These are phyloP conservation scores for Aspergillus flavus DNA, from an alignment of 2,329 filamentous ascomycete species.

Conservation along the genomic window DNA sequence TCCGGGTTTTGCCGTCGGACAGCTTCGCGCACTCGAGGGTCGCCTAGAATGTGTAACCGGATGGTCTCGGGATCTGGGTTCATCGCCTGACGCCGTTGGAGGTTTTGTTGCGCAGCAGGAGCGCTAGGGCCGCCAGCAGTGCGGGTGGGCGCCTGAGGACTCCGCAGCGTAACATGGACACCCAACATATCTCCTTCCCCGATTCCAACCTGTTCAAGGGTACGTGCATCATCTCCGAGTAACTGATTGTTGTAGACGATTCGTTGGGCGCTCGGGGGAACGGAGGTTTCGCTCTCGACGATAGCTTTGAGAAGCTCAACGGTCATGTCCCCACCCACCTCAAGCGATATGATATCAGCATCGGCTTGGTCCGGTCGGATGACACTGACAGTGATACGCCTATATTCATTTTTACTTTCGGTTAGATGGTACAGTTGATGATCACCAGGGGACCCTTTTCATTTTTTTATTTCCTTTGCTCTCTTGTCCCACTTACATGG, in stretches of 20 bases:
- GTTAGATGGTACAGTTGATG: neutral
- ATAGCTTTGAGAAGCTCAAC: conserved; percentile 83
- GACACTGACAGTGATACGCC: conserved; percentile 86
- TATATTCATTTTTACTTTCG: conserved; percentile 39
- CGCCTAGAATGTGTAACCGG: conserved; percentile 78
- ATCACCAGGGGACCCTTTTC: conserved; percentile 3
- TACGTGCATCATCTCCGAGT: conserved; percentile 75
- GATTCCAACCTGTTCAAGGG: conserved; percentile 78
- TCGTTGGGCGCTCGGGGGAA: conserved; percentile 73
- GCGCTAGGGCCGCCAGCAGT: conserved; percentile 31
- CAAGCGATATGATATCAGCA: conserved; percentile 76
- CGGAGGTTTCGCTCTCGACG: conserved; percentile 79
- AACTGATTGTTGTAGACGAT: conserved; percentile 89
- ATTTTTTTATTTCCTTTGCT: neutral
- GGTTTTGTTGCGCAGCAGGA: conserved; percentile 32
- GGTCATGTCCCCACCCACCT: conserved; percentile 80
- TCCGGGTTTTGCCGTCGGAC: conserved; percentile 73
- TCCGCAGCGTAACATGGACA: conserved; percentile 65
- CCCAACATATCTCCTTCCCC: conserved; percentile 90
- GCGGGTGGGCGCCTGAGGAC: conserved; percentile 33
- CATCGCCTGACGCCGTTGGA: conserved; percentile 33
- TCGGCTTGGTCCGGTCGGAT: conserved; percentile 72
- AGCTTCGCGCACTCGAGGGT: conserved; percentile 71
- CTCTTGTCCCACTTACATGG: conserved; percentile 22
- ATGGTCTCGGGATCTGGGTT: conserved; percentile 73